A percentile compares a stretch with the other conserved stretches of the same genome.
Evolutionary conservation across 352 stramenopile species (phyloP).

Genomic region (Peronospora destructor): DNA sequence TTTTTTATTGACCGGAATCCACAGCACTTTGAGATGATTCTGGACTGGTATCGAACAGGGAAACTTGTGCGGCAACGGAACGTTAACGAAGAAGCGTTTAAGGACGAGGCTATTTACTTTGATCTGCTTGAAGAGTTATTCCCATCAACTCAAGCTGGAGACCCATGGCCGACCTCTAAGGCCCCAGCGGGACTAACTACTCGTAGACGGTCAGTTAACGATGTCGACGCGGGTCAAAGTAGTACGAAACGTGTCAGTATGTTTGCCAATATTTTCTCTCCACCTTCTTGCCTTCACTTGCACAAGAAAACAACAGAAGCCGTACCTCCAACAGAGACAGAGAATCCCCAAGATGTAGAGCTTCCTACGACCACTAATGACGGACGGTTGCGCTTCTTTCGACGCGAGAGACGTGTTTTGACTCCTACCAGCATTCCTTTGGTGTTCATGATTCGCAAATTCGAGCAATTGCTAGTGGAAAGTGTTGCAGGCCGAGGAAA

Average conservation of each 20-base stretch:
- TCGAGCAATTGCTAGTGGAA: conserved; percentile 54
- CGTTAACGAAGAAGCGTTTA: conserved; percentile 40
- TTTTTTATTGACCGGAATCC: conserved; percentile 75
- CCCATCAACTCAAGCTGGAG: conserved; percentile 5
- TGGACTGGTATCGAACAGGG: conserved; percentile 70
- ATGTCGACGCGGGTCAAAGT: conserved; percentile 15
- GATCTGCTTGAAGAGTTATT: conserved; percentile 62
- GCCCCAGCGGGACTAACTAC: conserved; percentile 3
- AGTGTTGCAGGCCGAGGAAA: conserved; percentile 44
- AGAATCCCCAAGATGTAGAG: conserved; percentile 11
- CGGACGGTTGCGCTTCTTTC: conserved; percentile 32
- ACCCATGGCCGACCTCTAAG: conserved; percentile 14
- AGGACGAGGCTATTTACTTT: conserved; percentile 61
- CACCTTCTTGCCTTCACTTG: conserved; percentile 1
- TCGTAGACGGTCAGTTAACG: conserved; percentile 28
- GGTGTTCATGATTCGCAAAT: conserved; percentile 38
- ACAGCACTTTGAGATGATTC: conserved; percentile 58
- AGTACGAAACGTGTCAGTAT: conserved; percentile 26
- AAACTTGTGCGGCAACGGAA: conserved; percentile 37
- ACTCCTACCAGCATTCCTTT: conserved; percentile 23
- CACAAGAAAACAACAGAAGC: conserved; percentile 4
- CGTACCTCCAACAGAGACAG: not conserved
- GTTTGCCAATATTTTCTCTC: conserved; percentile 25
- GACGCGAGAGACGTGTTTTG: conserved; percentile 29
- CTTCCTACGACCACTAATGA: conserved; percentile 7